Conservation (phyloP, 768 basidiomycete species). For the Pleurotus salmoneostramineus region DNA sequence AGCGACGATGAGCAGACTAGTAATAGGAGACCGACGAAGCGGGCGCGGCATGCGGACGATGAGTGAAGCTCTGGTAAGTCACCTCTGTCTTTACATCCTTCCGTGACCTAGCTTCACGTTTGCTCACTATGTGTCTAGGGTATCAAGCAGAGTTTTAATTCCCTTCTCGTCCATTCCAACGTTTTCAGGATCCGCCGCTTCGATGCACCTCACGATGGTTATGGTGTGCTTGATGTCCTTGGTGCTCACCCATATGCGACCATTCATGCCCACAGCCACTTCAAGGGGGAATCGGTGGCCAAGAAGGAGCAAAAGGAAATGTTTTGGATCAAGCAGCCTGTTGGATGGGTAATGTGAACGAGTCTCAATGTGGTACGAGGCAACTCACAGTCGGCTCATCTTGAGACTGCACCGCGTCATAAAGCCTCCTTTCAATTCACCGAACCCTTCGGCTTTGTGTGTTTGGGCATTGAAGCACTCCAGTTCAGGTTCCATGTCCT, state of each 20-base stretch:
- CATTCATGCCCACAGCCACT: conserved; percentile 87
- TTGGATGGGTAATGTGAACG: conserved; percentile 2
- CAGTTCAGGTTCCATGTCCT: conserved; percentile 97
- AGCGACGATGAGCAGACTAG: conserved; percentile 70
- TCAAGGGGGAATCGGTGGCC: conserved; percentile 85
- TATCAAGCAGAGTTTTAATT: conserved; percentile 49
- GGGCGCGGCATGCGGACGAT: conserved; percentile 63
- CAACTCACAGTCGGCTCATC: conserved; percentile 78
- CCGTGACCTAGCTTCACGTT: not conserved
- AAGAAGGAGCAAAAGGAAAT: conserved; percentile 79
- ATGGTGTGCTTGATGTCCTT: conserved; percentile 74
- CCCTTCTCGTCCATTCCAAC: conserved; percentile 53
- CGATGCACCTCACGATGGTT: conserved; percentile 72
- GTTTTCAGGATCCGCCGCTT: conserved; percentile 75
- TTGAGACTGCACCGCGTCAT: conserved; percentile 77
- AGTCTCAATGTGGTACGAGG: not conserved
- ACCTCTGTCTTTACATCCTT: not conserved
- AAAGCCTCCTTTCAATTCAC: conserved; percentile 89
- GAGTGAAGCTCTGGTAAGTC: conserved; percentile 33
- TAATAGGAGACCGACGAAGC: conserved; percentile 62
- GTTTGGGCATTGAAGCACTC: conserved; percentile 96
- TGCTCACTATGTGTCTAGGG: conserved; percentile 31
- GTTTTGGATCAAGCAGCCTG: conserved; percentile 76
- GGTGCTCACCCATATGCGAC: conserved; percentile 84
- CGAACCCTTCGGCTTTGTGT: conserved; percentile 88